Evolutionary conservation across 345 rosid genomes (phyloP), one percentile per base, ranked within the genome.

Genomic region (Eutrema japonicum): DNA sequence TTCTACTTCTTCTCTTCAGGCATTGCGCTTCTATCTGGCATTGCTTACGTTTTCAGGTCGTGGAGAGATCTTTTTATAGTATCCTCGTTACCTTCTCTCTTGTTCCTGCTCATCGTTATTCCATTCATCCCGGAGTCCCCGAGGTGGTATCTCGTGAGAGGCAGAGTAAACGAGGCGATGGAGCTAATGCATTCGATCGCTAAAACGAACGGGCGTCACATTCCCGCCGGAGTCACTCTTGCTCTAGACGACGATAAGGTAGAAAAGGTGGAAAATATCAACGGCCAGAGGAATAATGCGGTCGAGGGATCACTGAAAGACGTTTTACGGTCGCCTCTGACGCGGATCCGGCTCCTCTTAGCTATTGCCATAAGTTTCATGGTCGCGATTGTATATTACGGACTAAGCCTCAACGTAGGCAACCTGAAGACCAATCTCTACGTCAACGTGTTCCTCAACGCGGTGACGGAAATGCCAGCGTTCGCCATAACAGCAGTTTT

Each of bases 1-100:
- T 94, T 94, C 89, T 94, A 91, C 81, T 94, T 94, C 78, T 91
- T 94, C 87, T 91, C 98, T 1, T 9, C 62, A 0, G 97, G 96
- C 38, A 94, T 91, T 2, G 96, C 89, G 1, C 1, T 87, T 22
- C 84, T 94, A 10, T 76, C 97, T 0, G 89, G 90, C 18, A 80
- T 85, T 2, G 97, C 97, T 10, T 94, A 87, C 73, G 38, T 82
- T 51, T 88, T 85, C 63, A 83, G 56, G 11, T 79, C 97, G 0
- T 94, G 98, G 98, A 85, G 93, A 13, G 82, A 74, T 2, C 91
- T 94, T 42, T 94, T 89, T 58, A 72, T 91, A 3, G 89, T 90
- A 10, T 82, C 97, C 2, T 89, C 98, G 0, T 9, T 88, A 12
- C 98, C 98, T 0, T 87, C 98, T 43, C 61, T 91, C 56, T 73